Percentiles rank a stretch among this genome's conserved stretches.
phyloP scores from a whole-genome alignment of 345 rosid species.

The Syzygium aromaticum region DNA sequence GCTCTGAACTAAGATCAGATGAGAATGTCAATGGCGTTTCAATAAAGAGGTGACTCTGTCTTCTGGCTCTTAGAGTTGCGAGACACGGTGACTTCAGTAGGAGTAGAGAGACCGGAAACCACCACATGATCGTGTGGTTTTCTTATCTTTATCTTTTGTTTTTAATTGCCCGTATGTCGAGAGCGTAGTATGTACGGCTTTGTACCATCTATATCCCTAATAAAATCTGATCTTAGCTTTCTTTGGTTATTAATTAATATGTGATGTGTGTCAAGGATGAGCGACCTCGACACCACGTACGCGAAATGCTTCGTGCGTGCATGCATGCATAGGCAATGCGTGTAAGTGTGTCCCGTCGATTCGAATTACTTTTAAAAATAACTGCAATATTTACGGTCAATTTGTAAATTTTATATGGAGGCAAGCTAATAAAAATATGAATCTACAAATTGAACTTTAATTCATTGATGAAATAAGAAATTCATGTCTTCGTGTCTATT shows the following conservation, averaged over 20 bases:
- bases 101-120: neutral
- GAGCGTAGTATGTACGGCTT: neutral
- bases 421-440: neutral
- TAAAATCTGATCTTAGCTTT: neutral
- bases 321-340: neutral
- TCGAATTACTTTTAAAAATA: too few relatives aligned
- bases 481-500: neutral
- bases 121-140: conserved; percentile 8
- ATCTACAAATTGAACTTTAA: neutral
- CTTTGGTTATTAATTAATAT: neutral
- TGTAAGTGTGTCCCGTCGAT: too few relatives aligned
- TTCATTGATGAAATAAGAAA: neutral
- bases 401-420: neutral
- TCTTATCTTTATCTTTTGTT: neutral
- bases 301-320: neutral
- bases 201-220: neutral
- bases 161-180: neutral
- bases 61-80: neutral
- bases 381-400: too few relatives aligned
- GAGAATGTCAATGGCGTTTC: neutral
- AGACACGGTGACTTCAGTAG: neutral
- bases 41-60: neutral
- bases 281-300: neutral
- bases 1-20: neutral
- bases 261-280: neutral